Evolutionary conservation across 768 basidiomycete genomes (phyloP).

Genomic region (Macrocybe gigantea): DNA sequence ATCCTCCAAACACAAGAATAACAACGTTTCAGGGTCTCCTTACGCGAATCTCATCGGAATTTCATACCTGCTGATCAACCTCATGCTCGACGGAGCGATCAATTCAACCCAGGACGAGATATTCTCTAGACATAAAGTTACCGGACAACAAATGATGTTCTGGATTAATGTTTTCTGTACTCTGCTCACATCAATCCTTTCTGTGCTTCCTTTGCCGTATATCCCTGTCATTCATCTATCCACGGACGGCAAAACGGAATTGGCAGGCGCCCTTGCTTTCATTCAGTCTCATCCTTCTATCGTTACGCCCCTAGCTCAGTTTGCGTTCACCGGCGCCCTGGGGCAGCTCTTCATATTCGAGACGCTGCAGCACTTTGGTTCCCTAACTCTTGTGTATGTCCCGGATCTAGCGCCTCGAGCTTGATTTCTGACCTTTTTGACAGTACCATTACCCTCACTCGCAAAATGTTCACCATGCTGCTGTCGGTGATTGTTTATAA

Average conservation of each 20-base stretch:
- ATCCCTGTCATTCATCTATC: slow-evolving; percentile 81
- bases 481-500: slow-evolving; percentile 90
- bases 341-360: slow-evolving; percentile 99
- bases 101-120: slow-evolving; percentile 98
- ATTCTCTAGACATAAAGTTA: slow-evolving; percentile 66
- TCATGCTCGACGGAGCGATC: slow-evolving; percentile 86
- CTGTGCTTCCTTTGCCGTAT: slow-evolving; percentile 69
- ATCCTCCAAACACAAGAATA: slow-evolving; percentile 30
- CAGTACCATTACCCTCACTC: slow-evolving; percentile 91
- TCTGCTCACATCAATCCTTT: slow-evolving; percentile 59
- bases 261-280: slow-evolving; percentile 65
- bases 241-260: slow-evolving; percentile 52
- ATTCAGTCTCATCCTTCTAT: slow-evolving; percentile 74
- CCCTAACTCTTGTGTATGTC: slow-evolving; percentile 75
- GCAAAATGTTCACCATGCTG: slow-evolving; percentile 98
- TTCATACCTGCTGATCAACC: slow-evolving; percentile 75
- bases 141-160: slow-evolving; percentile 99
- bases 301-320: slow-evolving; percentile 69
- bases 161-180: slow-evolving; percentile 92
- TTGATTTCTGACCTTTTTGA: slow-evolving; percentile 7
- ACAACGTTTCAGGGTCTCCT: slow-evolving; percentile 28
- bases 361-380: slow-evolving; percentile 88
- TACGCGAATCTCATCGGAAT: slow-evolving; percentile 68
- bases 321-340: slow-evolving; percentile 85
- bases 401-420: neutral